phyloP scores from a whole-genome alignment of 768 basidiomycete genomes.

The Lepiota venenata region DNA sequence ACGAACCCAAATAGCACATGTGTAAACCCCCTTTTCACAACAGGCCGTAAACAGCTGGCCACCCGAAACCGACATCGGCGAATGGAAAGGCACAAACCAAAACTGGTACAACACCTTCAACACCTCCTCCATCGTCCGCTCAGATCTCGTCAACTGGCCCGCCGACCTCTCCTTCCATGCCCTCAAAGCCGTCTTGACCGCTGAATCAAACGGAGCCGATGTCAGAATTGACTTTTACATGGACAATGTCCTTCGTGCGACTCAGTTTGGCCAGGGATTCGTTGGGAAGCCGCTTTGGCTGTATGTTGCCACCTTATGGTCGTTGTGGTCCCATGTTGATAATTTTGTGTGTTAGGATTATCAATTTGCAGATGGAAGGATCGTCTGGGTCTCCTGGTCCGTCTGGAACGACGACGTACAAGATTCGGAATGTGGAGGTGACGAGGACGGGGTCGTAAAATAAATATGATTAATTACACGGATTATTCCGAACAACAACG shows the following conservation, averaged over 20 bases:
- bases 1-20: no score
- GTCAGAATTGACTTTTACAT: constrained; percentile 39
- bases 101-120: constrained; percentile 47
- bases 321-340: not conserved
- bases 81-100: constrained; percentile 42
- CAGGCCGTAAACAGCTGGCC: constrained; percentile 41
- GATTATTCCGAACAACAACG: no score
- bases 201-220: constrained; percentile 32
- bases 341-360: constrained; percentile 26
- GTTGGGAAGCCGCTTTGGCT: constrained; percentile 39
- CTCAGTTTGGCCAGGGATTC: constrained; percentile 38
- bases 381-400: constrained; percentile 43
- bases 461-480: no score
- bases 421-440: constrained; percentile 36
- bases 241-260: constrained; percentile 32
- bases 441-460: constrained; percentile 30
- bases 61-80: constrained; percentile 40
- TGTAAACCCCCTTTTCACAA: not conserved
- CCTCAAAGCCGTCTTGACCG: constrained; percentile 37
- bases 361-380: constrained; percentile 46
- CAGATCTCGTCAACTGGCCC: constrained; percentile 38
- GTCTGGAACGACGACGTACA: constrained; percentile 36
- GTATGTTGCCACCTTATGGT: constrained; percentile 32
- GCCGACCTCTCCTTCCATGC: constrained; percentile 40
- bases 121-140: constrained; percentile 37